Conservation (phyloP, 1,284 basidiomycete genomes). For the Ustilago loliicola region DNA sequence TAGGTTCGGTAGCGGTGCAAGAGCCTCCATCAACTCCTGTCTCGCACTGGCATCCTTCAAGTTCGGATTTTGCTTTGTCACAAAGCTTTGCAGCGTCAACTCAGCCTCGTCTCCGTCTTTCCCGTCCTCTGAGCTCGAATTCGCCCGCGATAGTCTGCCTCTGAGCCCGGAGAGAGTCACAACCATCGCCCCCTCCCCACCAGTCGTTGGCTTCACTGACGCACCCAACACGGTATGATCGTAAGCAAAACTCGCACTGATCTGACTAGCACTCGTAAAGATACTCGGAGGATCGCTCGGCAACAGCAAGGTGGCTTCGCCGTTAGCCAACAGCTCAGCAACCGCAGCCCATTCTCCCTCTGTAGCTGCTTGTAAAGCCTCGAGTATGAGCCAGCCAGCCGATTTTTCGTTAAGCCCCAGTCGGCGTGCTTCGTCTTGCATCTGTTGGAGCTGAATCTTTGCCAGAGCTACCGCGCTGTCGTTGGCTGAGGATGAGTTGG, state of each 20-base stretch:
- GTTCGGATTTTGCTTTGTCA: conserved; percentile 62
- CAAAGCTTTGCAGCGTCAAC: conserved; percentile 22
- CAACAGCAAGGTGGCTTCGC: conserved; percentile 81
- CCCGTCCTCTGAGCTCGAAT: conserved; percentile 36
- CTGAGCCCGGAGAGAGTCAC: conserved; percentile 85
- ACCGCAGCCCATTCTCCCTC: conserved; percentile 80
- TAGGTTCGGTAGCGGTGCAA: conserved; percentile 72
- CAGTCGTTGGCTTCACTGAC: not conserved
- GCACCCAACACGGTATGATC: conserved; percentile 78
- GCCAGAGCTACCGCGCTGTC: conserved; percentile 13
- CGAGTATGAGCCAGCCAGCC: conserved; percentile 71
- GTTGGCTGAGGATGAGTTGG: too few species aligned
- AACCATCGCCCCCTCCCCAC: not conserved
- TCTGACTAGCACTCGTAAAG: conserved; percentile 59
- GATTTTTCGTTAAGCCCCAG: conserved; percentile 31
- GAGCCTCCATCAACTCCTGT: conserved; percentile 71
- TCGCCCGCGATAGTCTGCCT: conserved; percentile 74
- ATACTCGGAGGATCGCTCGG: conserved; percentile 76
- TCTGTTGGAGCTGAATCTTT: conserved; percentile 31
- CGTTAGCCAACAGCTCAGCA: conserved; percentile 78
- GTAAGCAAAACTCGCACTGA: conserved; percentile 65
- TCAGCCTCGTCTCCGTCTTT: not conserved
- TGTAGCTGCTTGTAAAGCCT: conserved; percentile 83
- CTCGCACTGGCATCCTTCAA: conserved; percentile 76
- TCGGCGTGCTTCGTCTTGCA: conserved; percentile 28